These are phyloP conservation scores for Lasiodiplodia theobromae DNA, from an alignment of 2,329 filamentous ascomycete species.

Conservation along the genomic window DNA sequence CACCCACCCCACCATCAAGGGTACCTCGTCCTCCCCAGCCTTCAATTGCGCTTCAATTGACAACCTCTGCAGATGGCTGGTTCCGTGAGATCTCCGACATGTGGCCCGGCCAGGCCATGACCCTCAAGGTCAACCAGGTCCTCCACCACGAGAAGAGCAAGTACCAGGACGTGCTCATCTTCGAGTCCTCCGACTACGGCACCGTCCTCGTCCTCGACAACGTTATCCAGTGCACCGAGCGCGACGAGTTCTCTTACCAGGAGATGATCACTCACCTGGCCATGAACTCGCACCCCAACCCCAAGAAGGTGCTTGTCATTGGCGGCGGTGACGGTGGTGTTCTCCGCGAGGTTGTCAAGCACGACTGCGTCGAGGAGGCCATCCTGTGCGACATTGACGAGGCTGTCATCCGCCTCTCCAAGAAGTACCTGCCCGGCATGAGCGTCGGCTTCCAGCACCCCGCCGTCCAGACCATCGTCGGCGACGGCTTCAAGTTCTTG, in stretches of 20 bases:
- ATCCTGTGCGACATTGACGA: constrained; percentile 98
- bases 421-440: constrained; percentile 97
- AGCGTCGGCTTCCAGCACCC: constrained; percentile 91
- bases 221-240: constrained; percentile 98
- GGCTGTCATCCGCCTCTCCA: constrained; percentile 97
- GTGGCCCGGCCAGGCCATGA: constrained; percentile 97
- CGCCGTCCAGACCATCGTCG: constrained; percentile 90
- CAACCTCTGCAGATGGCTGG: constrained; percentile 84
- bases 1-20: constrained; percentile 79
- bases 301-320: constrained; percentile 98
- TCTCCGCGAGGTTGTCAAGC: constrained; percentile 98
- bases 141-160: constrained; percentile 99
- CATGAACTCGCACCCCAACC: constrained; percentile 98
- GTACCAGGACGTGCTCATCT: constrained; percentile 99
- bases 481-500: constrained; percentile 99
- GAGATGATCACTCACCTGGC: constrained; percentile 99
- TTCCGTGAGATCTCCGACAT: constrained; percentile 99
- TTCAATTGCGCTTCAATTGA: constrained; percentile 5
- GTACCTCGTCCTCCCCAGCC: constrained; percentile 50
- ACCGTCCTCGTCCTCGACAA: constrained; percentile 97
- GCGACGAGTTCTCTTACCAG: constrained; percentile 99
- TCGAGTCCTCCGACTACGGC: constrained; percentile 97
- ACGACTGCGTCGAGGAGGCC: constrained; percentile 94
- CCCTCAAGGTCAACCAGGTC: constrained; percentile 94
- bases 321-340: constrained; percentile 97